These are phyloP conservation scores for Pulveroboletus sp. DNA, from an alignment of 768 basidiomycete genomes.

Conservation along the genomic window DNA sequence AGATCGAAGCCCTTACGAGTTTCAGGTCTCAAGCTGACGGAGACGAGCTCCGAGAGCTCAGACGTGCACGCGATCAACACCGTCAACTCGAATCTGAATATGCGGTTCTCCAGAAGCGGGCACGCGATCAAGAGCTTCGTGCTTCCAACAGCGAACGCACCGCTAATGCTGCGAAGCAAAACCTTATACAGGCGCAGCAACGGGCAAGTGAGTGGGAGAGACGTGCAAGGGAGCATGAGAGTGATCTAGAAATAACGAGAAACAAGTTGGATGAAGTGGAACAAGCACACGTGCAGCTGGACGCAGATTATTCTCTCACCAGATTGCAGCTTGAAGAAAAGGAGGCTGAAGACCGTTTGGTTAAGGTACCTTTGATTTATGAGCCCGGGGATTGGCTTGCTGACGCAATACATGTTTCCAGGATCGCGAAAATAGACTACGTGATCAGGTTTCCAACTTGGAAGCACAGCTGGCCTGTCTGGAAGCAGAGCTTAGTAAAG, in stretches of 20 bases:
- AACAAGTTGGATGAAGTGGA: constrained; percentile 68
- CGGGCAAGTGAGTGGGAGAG: constrained; percentile 81
- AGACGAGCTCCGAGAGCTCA: constrained; percentile 71
- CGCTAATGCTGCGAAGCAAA: constrained; percentile 56
- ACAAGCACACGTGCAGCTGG: constrained; percentile 60
- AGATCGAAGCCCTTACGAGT: constrained; percentile 64
- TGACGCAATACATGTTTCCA: constrained; percentile 25
- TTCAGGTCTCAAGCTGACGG: constrained; percentile 62
- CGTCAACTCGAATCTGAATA: constrained; percentile 67
- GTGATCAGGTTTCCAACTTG: constrained; percentile 61
- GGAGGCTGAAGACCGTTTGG: constrained; percentile 66
- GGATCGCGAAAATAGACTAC: constrained; percentile 71
- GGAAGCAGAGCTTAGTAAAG: constrained; percentile 57
- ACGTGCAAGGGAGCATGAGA: constrained; percentile 68
- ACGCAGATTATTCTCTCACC: constrained; percentile 64
- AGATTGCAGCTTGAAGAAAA: constrained; percentile 75
- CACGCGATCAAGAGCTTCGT: constrained; percentile 70
- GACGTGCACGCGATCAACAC: constrained; percentile 57
- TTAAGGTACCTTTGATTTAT: constrained; percentile 46
- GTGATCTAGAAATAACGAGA: constrained; percentile 55
- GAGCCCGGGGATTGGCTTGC: neutral
- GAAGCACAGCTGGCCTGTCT: constrained; percentile 58
- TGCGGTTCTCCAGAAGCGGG: constrained; percentile 62
- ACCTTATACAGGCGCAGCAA: constrained; percentile 69
- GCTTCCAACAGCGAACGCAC: constrained; percentile 59